Conservation (phyloP, 805 yeast genomes). For the Blastobotrys chiropterorum region DNA sequence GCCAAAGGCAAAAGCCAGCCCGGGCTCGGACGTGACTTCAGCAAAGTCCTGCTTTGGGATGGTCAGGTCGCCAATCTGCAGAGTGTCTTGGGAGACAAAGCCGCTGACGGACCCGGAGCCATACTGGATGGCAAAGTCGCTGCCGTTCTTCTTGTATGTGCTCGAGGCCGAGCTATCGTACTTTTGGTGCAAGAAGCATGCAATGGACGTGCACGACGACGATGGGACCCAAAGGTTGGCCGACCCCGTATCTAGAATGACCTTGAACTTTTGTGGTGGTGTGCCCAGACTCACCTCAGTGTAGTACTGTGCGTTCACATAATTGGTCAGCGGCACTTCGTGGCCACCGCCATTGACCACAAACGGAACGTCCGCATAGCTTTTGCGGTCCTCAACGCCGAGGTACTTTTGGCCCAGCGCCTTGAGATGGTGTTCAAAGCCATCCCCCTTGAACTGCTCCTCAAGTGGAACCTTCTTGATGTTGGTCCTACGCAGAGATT, state of each 20-base stretch:
- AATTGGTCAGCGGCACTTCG: conserved; percentile 84
- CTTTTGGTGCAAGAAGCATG: conserved; percentile 90
- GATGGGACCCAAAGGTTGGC: conserved; percentile 97
- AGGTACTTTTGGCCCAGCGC: conserved; percentile 60
- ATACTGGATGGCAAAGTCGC: conserved; percentile 77
- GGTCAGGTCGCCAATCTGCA: conserved; percentile 73
- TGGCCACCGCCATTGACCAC: conserved; percentile 36
- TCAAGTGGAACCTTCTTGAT: conserved; percentile 54
- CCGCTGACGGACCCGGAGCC: conserved; percentile 95
- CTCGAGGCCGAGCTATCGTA: conserved; percentile 81
- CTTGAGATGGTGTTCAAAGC: conserved; percentile 38
- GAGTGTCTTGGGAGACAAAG: conserved; percentile 77
- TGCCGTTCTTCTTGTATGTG: conserved; percentile 79
- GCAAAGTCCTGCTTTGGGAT: conserved; percentile 92
- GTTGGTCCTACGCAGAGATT: conserved; percentile 50
- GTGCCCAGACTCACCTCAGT: conserved; percentile 89
- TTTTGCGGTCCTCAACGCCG: conserved; percentile 22
- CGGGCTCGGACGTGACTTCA: conserved; percentile 96
- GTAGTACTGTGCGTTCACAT: conserved; percentile 92
- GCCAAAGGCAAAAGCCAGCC: conserved; percentile 96
- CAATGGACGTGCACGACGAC: conserved; percentile 80
- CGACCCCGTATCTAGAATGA: conserved; percentile 92
- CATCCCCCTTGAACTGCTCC: conserved; percentile 45
- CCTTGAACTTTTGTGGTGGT: conserved; percentile 91
- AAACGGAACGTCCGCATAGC: conserved; percentile 28